These are phyloP conservation scores for Cucurbita pepo DNA, from an alignment of 306 rosid genomes.

Conservation along the genomic window DNA sequence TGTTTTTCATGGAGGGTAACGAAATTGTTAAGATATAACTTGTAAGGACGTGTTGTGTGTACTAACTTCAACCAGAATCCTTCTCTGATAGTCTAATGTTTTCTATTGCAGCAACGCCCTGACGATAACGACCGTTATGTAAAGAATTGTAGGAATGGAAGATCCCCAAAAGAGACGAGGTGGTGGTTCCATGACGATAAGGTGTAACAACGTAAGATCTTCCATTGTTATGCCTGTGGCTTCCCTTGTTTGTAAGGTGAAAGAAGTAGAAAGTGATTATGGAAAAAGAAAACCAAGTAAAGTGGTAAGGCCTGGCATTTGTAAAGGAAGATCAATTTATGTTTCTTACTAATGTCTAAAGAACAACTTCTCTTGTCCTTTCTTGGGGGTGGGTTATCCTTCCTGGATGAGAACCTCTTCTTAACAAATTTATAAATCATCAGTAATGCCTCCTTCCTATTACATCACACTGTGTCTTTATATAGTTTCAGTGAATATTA, in stretches of 20 bases:
- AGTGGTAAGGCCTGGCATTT: constrained; percentile 46
- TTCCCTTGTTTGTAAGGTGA: constrained; percentile 32
- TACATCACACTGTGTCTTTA: not conserved
- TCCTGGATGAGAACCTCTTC: constrained; percentile 16
- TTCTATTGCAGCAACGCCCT: constrained; percentile 87
- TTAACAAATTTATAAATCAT: constrained; percentile 10
- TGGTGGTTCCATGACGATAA: constrained; percentile 99
- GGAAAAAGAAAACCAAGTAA: not conserved
- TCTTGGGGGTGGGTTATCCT: not conserved
- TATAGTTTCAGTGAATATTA: not conserved
- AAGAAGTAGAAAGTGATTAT: constrained; percentile 18
- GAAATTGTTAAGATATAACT: not conserved
- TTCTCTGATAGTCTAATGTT: not conserved
- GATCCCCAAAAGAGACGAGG: constrained; percentile 99
- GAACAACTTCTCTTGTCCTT: constrained; percentile 7
- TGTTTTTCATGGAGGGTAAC: not conserved
- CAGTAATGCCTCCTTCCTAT: not conserved
- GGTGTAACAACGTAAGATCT: constrained; percentile 29
- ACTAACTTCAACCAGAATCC: not conserved
- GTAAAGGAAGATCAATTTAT: constrained; percentile 48
- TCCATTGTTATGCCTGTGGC: constrained; percentile 15
- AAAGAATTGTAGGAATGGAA: constrained; percentile 92
- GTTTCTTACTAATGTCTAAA: constrained; percentile 9
- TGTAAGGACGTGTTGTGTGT: not conserved
- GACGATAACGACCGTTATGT: constrained; percentile 98